phyloP scores from a whole-genome alignment of 306 rosid species.

The Quillaja saponaria region DNA sequence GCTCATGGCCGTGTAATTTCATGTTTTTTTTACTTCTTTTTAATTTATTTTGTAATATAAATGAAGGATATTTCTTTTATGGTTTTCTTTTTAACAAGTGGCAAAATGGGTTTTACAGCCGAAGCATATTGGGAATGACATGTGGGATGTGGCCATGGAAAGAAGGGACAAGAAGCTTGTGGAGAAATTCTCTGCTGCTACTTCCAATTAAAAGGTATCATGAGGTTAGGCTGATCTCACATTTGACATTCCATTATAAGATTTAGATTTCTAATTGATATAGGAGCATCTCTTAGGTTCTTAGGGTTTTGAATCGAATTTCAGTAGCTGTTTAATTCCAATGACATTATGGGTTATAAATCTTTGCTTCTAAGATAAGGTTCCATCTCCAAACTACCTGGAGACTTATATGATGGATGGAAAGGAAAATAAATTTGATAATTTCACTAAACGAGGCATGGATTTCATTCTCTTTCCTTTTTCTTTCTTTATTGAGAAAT shows the following conservation, averaged over 20 bases:
- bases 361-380: neutral
- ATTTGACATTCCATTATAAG: neutral
- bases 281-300: neutral
- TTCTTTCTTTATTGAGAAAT: neutral
- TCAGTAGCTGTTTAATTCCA: neutral
- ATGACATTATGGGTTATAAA: neutral
- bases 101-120: constrained; percentile 48
- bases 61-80: neutral
- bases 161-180: constrained; percentile 86
- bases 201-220: constrained; percentile 35
- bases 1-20: constrained; percentile 78
- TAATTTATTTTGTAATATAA: neutral
- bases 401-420: neutral
- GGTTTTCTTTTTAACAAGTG: neutral
- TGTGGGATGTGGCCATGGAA: constrained; percentile 99
- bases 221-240: too few relatives aligned
- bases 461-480: neutral
- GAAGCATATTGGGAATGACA: constrained; percentile 83
- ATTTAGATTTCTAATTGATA: neutral
- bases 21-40: neutral
- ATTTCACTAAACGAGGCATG: too few relatives aligned
- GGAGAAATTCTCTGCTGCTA: constrained; percentile 46
- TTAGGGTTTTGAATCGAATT: constrained; percentile 1
- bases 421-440: too few relatives aligned
- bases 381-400: neutral